Base-by-base conservation (phyloP, 805 yeast genomes). In the Isabelozyma pseudorhagii region DNA sequence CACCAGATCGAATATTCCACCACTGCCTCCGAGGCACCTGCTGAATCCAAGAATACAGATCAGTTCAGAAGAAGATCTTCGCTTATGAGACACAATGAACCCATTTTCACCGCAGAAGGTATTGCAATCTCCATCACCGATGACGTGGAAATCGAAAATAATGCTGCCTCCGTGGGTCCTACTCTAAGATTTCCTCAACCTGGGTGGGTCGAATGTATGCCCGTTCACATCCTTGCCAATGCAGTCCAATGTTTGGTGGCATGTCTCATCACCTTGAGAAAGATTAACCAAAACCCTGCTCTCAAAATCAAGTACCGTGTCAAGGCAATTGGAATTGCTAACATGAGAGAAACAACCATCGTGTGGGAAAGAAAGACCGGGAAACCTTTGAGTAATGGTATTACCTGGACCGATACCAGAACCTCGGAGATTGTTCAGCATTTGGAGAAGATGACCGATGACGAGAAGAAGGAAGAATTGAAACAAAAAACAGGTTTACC, bases 381-480 rank as follows among this genome's bases (percentile, higher is more conserved):
- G 40, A 72, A 74, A 55, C 96, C 97, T 4, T 79, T 90, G 48
- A 80, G 85, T 63, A 85, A 88, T 64, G 97, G 97, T 61, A 89
- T 92, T 66, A 96, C 92, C 38, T 92, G 98, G 98, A 89, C 93
- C 54, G 98, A 92, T 71, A 88, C 96, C 40, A 81, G 98, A 63
- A 93, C 96, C 40, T 71, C 87, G 8, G 82, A 77, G 15, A 78
- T 88, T 45, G 91, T 90, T 47, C 80, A 80, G 53, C 80, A 83
- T 55, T 75, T 86, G 63, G 79, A 79, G 58, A 71, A 75, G 50
- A 74, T 75, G 56, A 76, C 80, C 25, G 75, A 84, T 25, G 77
- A 74, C 42, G 84, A 79, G 31, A 76, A 75, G 45, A 78, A 87
- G 54, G 81, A 78, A 42, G 75, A 75, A 48, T 74, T 90, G 58